phyloP scores from a whole-genome alignment of 768 basidiomycete species.

The Podaxis sp. region DNA sequence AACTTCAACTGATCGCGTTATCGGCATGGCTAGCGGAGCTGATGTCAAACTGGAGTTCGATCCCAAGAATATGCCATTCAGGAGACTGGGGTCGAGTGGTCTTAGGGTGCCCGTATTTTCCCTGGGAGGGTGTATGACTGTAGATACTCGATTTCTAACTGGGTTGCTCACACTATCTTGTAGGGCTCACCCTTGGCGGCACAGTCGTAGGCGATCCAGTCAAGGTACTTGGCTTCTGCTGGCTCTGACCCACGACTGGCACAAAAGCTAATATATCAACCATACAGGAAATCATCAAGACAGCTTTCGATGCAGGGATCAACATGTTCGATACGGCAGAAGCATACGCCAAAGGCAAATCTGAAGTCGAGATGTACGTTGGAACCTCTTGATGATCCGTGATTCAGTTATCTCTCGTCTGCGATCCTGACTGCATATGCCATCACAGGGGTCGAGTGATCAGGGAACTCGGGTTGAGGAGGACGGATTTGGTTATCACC shows the following conservation, averaged over 20 bases:
- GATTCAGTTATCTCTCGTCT: background rate
- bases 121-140: constrained; percentile 54
- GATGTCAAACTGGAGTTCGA: constrained; percentile 30
- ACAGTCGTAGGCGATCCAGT: constrained; percentile 68
- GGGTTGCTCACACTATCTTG: background rate
- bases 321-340: constrained; percentile 77
- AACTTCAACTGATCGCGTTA: background rate
- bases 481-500: constrained; percentile 69
- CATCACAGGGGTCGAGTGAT: constrained; percentile 58
- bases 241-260: background rate
- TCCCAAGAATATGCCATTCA: constrained; percentile 52
- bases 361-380: constrained; percentile 68
- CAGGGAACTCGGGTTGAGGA: constrained; percentile 62
- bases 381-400: background rate
- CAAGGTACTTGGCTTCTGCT: constrained; percentile 35
- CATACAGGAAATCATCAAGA: constrained; percentile 69
- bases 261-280: background rate
- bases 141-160: background rate
- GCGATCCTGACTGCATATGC: background rate
- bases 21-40: constrained; percentile 6
- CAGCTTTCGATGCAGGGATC: constrained; percentile 71
- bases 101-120: constrained; percentile 65
- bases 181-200: constrained; percentile 57
- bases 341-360: constrained; percentile 58
- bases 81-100: constrained; percentile 55